A percentile compares a stretch with the other conserved stretches of the same genome.
phyloP scores from a whole-genome alignment of 2,329 filamentous ascomycete species.

The Rutstroemia sydowiana region DNA sequence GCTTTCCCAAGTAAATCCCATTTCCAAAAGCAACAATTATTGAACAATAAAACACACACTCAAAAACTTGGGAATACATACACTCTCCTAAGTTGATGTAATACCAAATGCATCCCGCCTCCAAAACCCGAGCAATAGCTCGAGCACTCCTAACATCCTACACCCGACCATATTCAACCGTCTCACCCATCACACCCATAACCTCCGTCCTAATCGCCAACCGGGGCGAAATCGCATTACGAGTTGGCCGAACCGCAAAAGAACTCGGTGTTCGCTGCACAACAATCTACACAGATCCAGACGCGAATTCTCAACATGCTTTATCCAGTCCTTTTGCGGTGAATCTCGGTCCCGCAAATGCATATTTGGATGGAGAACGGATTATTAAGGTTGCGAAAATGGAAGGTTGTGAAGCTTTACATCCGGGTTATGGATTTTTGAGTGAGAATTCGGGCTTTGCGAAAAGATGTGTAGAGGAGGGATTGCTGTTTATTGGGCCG shows the following conservation, averaged over 20 bases:
- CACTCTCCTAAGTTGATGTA: slow-evolving; percentile 1
- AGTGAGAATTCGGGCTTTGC: slow-evolving; percentile 93
- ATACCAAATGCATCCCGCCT: slow-evolving; percentile 22
- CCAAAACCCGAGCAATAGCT: slow-evolving; percentile 24
- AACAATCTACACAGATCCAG: slow-evolving; percentile 90
- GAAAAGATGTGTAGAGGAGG: slow-evolving; percentile 77
- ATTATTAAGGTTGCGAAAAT: slow-evolving; percentile 85
- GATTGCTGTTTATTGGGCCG: slow-evolving; percentile 89
- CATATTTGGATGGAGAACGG: slow-evolving; percentile 87
- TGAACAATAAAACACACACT: neutral
- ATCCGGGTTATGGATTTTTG: slow-evolving; percentile 93
- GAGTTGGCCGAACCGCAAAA: slow-evolving; percentile 81
- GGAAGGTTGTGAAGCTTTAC: slow-evolving; percentile 81
- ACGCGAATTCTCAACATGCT: slow-evolving; percentile 81
- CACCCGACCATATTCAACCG: slow-evolving; percentile 15
- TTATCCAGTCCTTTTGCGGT: slow-evolving; percentile 76
- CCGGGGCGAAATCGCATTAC: slow-evolving; percentile 90
- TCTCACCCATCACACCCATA: slow-evolving; percentile 38
- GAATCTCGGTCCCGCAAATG: slow-evolving; percentile 73
- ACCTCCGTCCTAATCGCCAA: slow-evolving; percentile 92
- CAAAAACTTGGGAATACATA: neutral
- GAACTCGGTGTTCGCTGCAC: slow-evolving; percentile 88
- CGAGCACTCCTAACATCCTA: slow-evolving; percentile 21
- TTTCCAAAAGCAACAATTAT: neutral
- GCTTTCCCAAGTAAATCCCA: neutral